Evolutionary conservation across 2,329 filamentous ascomycete species (phyloP).

Genomic region (Penicillium sp.): DNA sequence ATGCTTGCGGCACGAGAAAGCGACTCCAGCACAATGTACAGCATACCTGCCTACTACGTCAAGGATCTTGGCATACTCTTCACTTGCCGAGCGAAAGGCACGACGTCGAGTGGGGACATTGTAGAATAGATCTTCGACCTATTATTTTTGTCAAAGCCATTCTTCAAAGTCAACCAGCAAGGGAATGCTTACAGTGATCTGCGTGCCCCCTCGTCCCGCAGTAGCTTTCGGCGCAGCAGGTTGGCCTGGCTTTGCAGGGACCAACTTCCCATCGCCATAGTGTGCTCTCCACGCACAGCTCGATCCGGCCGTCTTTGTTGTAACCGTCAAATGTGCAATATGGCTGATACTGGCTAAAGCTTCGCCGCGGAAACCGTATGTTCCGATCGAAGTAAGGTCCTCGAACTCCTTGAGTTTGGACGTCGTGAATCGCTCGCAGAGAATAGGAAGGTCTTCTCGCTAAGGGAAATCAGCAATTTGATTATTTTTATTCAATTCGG

Average conservation of each 20-base stretch:
- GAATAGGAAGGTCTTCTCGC: constrained; percentile 87
- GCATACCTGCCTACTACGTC: constrained; percentile 93
- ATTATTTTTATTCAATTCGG: background rate
- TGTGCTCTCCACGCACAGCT: constrained; percentile 87
- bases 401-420: constrained; percentile 95
- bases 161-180: background rate
- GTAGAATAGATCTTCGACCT: constrained; percentile 94
- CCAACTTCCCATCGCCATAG: constrained; percentile 81
- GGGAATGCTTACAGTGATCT: constrained; percentile 70
- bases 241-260: constrained; percentile 84
- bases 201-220: constrained; percentile 85
- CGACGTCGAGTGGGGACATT: constrained; percentile 86
- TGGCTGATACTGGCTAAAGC: constrained; percentile 97
- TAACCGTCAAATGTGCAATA: constrained; percentile 93
- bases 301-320: constrained; percentile 87
- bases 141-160: constrained; percentile 7
- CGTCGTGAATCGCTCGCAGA: constrained; percentile 95
- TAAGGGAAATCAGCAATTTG: constrained; percentile 42
- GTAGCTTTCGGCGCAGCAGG: constrained; percentile 81
- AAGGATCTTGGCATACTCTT: constrained; percentile 97
- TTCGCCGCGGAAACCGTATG: constrained; percentile 97
- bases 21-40: constrained; percentile 86
- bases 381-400: constrained; percentile 84
- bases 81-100: constrained; percentile 87
- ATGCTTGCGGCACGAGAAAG: constrained; percentile 95